Evolutionary conservation across 345 rosid genomes (phyloP).

Genomic region (Kandelia obovata): DNA sequence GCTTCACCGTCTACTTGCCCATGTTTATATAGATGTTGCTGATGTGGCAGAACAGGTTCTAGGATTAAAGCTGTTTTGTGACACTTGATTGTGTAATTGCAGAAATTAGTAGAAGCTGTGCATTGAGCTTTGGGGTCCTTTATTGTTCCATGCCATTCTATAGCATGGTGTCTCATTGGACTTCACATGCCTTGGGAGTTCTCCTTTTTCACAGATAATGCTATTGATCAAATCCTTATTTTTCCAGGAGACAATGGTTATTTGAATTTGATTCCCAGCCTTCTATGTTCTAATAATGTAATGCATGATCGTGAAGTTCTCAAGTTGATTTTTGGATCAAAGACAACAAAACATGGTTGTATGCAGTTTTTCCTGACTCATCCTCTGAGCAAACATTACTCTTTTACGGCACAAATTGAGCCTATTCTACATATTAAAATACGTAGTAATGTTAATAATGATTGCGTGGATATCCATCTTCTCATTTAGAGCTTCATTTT

Average conservation of each 20-base stretch:
- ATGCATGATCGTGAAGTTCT: conserved; percentile 3
- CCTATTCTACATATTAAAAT: not conserved
- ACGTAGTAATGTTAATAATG: too few species aligned
- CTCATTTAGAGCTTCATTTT: too few species aligned
- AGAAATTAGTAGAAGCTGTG: conserved; percentile 41
- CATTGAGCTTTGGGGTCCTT: conserved; percentile 30
- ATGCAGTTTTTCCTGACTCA: not conserved
- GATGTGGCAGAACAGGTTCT: not conserved
- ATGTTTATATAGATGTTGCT: not conserved
- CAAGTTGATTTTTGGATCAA: not conserved
- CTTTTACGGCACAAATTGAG: not conserved
- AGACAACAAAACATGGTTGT: too few species aligned
- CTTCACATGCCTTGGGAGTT: conserved; percentile 6
- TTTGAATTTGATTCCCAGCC: not conserved
- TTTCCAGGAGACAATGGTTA: conserved; percentile 13
- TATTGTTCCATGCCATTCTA: conserved; percentile 11
- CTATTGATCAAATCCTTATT: conserved; percentile 16
- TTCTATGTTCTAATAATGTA: conserved; percentile 12
- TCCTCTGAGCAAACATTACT: too few species aligned
- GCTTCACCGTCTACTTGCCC: not conserved
- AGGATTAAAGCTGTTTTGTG: conserved; percentile 7
- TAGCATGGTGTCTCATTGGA: conserved; percentile 23
- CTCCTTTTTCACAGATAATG: conserved; percentile 20
- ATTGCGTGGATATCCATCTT: too few species aligned
- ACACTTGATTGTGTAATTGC: conserved; percentile 22